Evolutionary conservation across 495 filamentous ascomycete genomes (phyloP), one percentile per base, ranked within the genome.

Genomic region (Neurospora sp.): DNA sequence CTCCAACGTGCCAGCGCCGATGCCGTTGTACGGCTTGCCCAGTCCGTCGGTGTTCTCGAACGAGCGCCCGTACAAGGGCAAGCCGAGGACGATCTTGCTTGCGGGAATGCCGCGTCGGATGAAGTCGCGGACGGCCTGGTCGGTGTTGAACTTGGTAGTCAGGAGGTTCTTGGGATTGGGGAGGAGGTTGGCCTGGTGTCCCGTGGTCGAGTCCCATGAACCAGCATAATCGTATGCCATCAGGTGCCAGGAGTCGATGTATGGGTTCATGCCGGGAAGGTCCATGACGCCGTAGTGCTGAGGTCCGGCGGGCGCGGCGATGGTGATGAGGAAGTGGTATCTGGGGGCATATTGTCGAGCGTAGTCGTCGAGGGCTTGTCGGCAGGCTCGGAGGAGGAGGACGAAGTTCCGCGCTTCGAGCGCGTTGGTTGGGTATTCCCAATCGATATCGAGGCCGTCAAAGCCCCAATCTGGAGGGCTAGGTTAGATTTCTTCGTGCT

Each of bases 171-270:
- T 68, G 18, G 73, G 75, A 40, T 86, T 89, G 16, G 80, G 73
- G 79, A 86, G 92, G 41, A 97, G 78, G 77, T 97, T 97, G 20
- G 93, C 85, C 80, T 93, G 89, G 77, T 97, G 90, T 22, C 91
- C 92, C 35, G 91, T 84, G 7, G 82, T 80, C 9, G 82, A 75
- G 74, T 91, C 90, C 93, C 92, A 97, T 39, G 85, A 85, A 69
- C 91, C 90, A 14, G 89, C 85, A 74, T 89, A 93, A 78, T 93
- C 91, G 74, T 93, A 93, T 4, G 89, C 90, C 91, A 95, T 94
- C 22, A 97, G 82, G 77, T 96, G 92, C 88, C 93, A 96, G 75
- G 93, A 91, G 81, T 98, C 94, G 27, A 97, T 83, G 71, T 90
- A 89, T 31, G 81, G 82, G 70, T 92, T 90, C 91, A 98, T 96